A percentile compares a stretch with the other conserved stretches of the same genome.
Evolutionary conservation across 2,329 filamentous ascomycete genomes (phyloP).

Genomic region (Sporothrix luriei): DNA sequence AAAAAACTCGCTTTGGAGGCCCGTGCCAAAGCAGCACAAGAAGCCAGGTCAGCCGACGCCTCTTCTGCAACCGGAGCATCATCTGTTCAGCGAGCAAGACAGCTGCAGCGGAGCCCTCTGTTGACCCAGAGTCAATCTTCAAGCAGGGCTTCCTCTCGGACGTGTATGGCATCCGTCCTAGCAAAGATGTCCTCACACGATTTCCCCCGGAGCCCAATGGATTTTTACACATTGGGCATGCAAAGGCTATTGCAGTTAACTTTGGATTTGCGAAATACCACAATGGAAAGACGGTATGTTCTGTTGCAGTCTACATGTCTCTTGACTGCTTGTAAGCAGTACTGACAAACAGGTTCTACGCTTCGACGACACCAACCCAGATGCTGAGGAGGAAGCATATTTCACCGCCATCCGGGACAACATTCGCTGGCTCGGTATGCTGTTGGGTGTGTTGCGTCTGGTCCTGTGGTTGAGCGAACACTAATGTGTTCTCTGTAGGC

Average conservation of each 20-base stretch:
- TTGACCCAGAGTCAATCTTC: constrained; percentile 71
- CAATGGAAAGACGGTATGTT: constrained; percentile 55
- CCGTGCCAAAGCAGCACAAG: constrained; percentile 42
- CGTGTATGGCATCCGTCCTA: constrained; percentile 69
- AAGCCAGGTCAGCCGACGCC: constrained; percentile 39
- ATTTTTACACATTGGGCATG: constrained; percentile 89
- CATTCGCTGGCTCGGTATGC: constrained; percentile 72
- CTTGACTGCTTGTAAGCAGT: no score
- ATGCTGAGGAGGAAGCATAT: constrained; percentile 87
- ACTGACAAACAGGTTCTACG: constrained; percentile 37
- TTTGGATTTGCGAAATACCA: constrained; percentile 90
- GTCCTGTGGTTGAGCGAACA: no score
- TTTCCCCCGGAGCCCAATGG: constrained; percentile 91
- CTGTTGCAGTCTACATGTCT: neutral
- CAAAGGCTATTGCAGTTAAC: constrained; percentile 93
- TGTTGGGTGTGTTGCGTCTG: no score
- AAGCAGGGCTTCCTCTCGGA: constrained; percentile 74
- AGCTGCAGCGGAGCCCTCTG: constrained; percentile 47
- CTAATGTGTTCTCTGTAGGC: constrained; percentile 34
- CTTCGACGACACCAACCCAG: constrained; percentile 88
- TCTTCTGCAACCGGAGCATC: neutral
- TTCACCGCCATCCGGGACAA: constrained; percentile 86
- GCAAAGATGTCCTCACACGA: constrained; percentile 65
- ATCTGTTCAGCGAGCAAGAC: neutral
- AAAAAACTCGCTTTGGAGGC: constrained; percentile 54